Evolutionary conservation across 2,329 filamentous ascomycete species (phyloP).

Genomic region (Botrytis aclada): DNA sequence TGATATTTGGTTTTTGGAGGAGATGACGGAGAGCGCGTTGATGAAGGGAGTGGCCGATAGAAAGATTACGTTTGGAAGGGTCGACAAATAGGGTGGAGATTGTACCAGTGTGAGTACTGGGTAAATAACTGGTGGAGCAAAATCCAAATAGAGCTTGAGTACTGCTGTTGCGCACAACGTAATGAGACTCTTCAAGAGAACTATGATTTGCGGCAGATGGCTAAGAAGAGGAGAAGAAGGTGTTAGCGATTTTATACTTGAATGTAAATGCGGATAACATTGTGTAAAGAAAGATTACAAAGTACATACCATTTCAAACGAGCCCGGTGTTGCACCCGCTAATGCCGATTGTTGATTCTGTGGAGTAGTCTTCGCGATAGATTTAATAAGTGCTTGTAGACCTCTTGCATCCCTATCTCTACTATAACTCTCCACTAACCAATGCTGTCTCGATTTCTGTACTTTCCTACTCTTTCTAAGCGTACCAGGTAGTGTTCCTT

Average conservation of each 20-base stretch:
- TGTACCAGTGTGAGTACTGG: slow-evolving; percentile 52
- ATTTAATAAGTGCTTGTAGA: slow-evolving; percentile 70
- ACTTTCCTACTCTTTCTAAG: slow-evolving; percentile 84
- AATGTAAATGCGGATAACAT: background rate
- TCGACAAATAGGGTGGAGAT: slow-evolving; percentile 89
- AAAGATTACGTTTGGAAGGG: slow-evolving; percentile 78
- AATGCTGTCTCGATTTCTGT: slow-evolving; percentile 86
- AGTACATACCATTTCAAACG: slow-evolving; percentile 63
- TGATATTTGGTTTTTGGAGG: slow-evolving; percentile 53
- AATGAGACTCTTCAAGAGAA: slow-evolving; percentile 69
- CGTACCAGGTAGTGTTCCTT: slow-evolving; percentile 65
- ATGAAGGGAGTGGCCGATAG: slow-evolving; percentile 86
- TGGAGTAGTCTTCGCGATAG: slow-evolving; percentile 63
- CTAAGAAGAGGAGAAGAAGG: background rate
- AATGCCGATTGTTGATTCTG: slow-evolving; percentile 63
- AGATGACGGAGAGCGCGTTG: slow-evolving; percentile 77
- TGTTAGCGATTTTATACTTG: slow-evolving; percentile 3
- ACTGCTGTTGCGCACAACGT: slow-evolving; percentile 90
- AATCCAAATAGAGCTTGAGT: slow-evolving; percentile 90
- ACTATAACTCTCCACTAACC: slow-evolving; percentile 89
- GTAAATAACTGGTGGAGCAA: slow-evolving; percentile 81
- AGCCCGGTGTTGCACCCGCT: slow-evolving; percentile 64
- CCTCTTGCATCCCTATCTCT: slow-evolving; percentile 71
- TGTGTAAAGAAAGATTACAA: background rate
- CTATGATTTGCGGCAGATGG: background rate